Conservation (phyloP, 1,284 basidiomycete genomes). For the Xanthoconium separans region DNA sequence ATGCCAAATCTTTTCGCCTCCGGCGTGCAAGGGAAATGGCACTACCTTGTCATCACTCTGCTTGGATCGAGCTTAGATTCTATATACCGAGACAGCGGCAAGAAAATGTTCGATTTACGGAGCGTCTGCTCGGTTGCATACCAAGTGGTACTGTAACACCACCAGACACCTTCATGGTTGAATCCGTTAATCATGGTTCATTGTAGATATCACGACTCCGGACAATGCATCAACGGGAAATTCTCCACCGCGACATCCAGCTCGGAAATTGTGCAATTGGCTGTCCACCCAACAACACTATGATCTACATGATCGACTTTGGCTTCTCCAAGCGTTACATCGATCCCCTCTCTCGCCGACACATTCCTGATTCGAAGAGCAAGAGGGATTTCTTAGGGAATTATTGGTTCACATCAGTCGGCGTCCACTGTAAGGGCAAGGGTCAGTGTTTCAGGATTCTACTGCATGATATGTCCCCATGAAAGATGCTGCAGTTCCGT, state of each 20-base stretch:
- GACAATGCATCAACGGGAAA: slow-evolving; percentile 68
- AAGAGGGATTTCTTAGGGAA: slow-evolving; percentile 77
- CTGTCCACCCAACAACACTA: slow-evolving; percentile 50
- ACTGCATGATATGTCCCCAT: slow-evolving; percentile 17
- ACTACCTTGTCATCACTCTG: slow-evolving; percentile 73
- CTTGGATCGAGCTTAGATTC: slow-evolving; percentile 67
- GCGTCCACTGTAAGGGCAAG: slow-evolving; percentile 71
- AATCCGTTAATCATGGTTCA: slow-evolving; percentile 14
- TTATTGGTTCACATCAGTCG: slow-evolving; percentile 75
- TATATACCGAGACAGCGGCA: slow-evolving; percentile 54
- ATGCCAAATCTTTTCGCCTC: slow-evolving; percentile 67
- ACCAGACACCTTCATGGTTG: slow-evolving; percentile 19
- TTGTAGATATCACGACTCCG: slow-evolving; percentile 63
- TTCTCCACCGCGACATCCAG: slow-evolving; percentile 75
- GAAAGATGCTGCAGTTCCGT: slow-evolving; percentile 51
- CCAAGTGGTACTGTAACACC: slow-evolving; percentile 53
- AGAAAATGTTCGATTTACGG: slow-evolving; percentile 61
- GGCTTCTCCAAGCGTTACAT: slow-evolving; percentile 77
- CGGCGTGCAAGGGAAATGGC: slow-evolving; percentile 60
- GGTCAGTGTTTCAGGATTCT: slow-evolving; percentile 41
- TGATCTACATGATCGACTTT: slow-evolving; percentile 80
- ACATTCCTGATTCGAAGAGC: slow-evolving; percentile 63
- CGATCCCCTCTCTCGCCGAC: slow-evolving; percentile 56
- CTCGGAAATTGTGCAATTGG: slow-evolving; percentile 73
- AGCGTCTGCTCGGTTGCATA: slow-evolving; percentile 72